A percentile compares a stretch with the other conserved stretches of the same genome.
Evolutionary conservation across 2,329 filamentous ascomycete genomes (phyloP).

Genomic region (Coniochaeta sp.): DNA sequence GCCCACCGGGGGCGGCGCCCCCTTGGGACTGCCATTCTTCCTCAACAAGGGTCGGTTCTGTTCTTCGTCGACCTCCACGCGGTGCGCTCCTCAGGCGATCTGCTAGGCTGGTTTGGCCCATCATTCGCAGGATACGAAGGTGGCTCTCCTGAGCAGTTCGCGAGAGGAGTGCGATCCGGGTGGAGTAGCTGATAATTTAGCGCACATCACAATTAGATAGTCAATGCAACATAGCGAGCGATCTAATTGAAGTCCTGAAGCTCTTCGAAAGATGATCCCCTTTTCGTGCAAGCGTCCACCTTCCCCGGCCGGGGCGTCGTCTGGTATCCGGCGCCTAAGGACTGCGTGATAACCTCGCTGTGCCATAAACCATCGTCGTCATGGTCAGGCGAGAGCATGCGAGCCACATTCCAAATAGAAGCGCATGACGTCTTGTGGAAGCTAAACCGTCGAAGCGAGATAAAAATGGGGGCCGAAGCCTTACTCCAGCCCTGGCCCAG

Average conservation of each 20-base stretch:
- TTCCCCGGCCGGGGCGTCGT: neutral
- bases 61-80: neutral
- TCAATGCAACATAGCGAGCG: neutral
- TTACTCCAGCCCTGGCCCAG: constrained; percentile 7
- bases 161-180: neutral
- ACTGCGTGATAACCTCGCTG: neutral
- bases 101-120: neutral
- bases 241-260: neutral
- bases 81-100: neutral
- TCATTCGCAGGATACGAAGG: constrained; percentile 1
- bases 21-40: constrained; percentile 5
- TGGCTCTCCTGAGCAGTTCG: neutral
- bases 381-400: neutral
- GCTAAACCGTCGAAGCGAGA: neutral
- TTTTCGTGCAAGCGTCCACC: neutral
- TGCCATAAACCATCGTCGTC: neutral
- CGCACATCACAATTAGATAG: neutral
- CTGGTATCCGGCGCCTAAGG: neutral
- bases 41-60: neutral
- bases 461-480: constrained; percentile 12
- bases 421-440: neutral
- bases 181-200: neutral
- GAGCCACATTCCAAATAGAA: neutral
- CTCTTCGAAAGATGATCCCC: neutral
- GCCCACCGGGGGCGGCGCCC: constrained; percentile 6